Evolutionary conservation across 495 filamentous ascomycete genomes (phyloP), one percentile per base, ranked within the genome.

Genomic region (Baudoinia panamericana): DNA sequence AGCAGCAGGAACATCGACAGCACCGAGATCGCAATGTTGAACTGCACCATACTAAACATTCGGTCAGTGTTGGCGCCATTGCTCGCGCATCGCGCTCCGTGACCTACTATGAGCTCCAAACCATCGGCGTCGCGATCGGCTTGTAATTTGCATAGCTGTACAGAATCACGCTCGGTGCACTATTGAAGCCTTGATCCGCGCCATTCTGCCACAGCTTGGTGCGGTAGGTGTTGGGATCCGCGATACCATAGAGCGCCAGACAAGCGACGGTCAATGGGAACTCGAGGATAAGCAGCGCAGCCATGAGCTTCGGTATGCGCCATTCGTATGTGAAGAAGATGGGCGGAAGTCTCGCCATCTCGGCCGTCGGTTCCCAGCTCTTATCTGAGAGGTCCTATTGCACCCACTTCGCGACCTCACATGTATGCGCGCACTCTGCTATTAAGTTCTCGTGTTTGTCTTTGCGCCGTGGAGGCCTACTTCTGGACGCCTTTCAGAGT

Each of bases 131-230:
- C 4, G 60, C 68, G 25, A 78, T 69, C 2, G 77, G 64, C 39
- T 66, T 62, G 53, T 86, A 73, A 51, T 93, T 93, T 29, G 84
- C 78, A 43, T 73, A 73, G 13, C 78, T 76, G 55, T 85, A 93
- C 17, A 88, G 50, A 5, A 78, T 66, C 50, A 78, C 67, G 27
- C 65, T 66, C 16, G 86, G 86, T 43, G 75, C 71, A 48, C 83
- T 90, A 60, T 93, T 93, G 70, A 84, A 86, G 35, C 78, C 76
- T 52, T 83, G 73, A 30, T 84, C 68, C 33, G 66, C 69, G 33
- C 86, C 86, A 54, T 90, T 78, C 51, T 75, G 66, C 86, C 86
- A 95, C 54, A 93, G 61, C 39, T 67, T 71, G 5, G 82, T 80
- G 16, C 81, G 74, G 56, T 83, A 94, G 32, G 76, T 61, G 60